Evolutionary conservation across 2,329 filamentous ascomycete species (phyloP).

Genomic region (Juglanconis sp.): DNA sequence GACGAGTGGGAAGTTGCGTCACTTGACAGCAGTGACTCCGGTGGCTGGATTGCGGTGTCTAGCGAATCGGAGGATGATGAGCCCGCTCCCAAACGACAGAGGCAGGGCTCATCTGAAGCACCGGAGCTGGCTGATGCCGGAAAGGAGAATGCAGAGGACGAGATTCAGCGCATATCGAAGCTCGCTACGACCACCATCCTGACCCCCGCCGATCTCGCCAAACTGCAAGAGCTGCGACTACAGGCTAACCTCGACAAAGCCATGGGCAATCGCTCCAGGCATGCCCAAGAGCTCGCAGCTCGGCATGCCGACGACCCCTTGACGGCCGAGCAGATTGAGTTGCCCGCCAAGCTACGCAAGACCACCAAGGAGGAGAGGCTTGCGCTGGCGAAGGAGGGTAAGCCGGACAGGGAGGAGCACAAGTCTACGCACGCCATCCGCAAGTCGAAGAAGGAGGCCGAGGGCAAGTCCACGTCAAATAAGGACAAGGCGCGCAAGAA

Average conservation of each 20-base stretch:
- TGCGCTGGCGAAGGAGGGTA: constrained; percentile 77
- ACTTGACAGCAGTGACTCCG: constrained; percentile 64
- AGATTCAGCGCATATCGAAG: constrained; percentile 57
- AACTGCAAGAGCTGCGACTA: constrained; percentile 82
- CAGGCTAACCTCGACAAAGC: constrained; percentile 68
- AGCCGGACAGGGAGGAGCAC: constrained; percentile 74
- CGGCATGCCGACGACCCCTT: constrained; percentile 83
- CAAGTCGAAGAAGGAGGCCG: constrained; percentile 79
- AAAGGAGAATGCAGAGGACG: constrained; percentile 42
- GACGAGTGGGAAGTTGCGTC: constrained; percentile 64
- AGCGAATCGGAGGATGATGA: constrained; percentile 78
- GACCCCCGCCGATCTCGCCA: constrained; percentile 92
- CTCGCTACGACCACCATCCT: constrained; percentile 92
- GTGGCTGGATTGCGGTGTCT: constrained; percentile 85
- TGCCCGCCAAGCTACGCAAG: constrained; percentile 77
- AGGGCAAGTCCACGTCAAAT: constrained; percentile 96
- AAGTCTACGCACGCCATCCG: constrained; percentile 80
- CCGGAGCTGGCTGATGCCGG: constrained; percentile 32
- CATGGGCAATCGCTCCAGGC: constrained; percentile 44
- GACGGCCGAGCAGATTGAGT: constrained; percentile 88
- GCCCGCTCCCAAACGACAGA: constrained; percentile 63
- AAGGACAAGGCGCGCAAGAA: constrained; percentile 95
- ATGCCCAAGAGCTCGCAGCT: constrained; percentile 45
- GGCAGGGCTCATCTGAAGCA: constrained; percentile 32
- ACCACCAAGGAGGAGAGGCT: constrained; percentile 86